These are phyloP conservation scores for Rhipidocladum racemiflorum DNA, from an alignment of 176 grass and related monocot genomes.

Conservation along the genomic window DNA sequence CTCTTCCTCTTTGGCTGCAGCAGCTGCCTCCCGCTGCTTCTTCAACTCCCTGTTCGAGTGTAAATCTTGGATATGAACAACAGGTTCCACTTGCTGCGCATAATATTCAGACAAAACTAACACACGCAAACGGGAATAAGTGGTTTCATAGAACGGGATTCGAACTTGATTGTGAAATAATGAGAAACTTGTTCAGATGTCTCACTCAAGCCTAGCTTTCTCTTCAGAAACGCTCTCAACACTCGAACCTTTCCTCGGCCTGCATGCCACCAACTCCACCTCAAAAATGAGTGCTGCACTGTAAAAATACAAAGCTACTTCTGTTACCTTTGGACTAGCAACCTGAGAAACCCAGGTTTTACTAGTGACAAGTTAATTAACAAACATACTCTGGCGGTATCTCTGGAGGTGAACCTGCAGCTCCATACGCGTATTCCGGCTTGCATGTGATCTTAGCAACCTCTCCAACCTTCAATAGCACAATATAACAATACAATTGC, in stretches of 20 bases:
- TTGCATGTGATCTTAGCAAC: constrained; percentile 62
- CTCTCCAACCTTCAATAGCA: constrained; percentile 46
- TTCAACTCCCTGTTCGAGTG: constrained; percentile 49
- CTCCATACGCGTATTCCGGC: constrained; percentile 70
- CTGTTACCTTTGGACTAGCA: not conserved
- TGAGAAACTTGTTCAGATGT: not conserved
- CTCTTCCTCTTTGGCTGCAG: constrained; percentile 58
- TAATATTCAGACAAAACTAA: not conserved
- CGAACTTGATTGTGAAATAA: not conserved
- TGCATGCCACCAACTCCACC: constrained; percentile 41
- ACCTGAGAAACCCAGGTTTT: not conserved
- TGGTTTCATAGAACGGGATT: not conserved
- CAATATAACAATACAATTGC: not conserved
- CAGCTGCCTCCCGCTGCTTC: constrained; percentile 45
- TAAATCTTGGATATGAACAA: not conserved
- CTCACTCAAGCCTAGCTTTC: constrained; percentile 72
- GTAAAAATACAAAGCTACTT: not conserved
- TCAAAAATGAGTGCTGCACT: not conserved
- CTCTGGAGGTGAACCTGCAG: constrained; percentile 18
- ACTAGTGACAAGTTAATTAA: not conserved
- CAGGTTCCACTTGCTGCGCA: not conserved
- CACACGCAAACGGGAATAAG: not conserved
- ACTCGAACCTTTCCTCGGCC: constrained; percentile 52
- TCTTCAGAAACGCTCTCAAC: constrained; percentile 46
- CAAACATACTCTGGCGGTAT: not conserved